Conservation (phyloP, 2,329 filamentous ascomycete genomes). For the Colletotrichum paranaense region DNA sequence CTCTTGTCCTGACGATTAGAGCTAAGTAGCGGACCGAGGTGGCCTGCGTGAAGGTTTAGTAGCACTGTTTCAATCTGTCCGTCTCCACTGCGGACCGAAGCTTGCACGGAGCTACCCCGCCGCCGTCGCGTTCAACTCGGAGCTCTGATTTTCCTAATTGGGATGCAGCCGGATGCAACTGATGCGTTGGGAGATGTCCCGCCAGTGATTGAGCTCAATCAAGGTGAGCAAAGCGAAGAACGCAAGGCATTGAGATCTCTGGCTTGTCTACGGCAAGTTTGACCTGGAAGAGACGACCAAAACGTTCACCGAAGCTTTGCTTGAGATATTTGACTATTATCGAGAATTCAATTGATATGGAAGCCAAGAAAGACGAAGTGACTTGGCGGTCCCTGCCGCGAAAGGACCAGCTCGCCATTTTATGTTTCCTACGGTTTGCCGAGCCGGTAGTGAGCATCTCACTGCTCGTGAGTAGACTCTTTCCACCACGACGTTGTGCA, state of each 20-base stretch:
- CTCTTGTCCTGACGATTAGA: too few relatives aligned
- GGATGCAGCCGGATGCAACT: too few relatives aligned
- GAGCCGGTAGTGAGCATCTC: constrained; percentile 26
- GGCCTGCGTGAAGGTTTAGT: background rate
- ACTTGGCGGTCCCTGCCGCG: constrained; percentile 21
- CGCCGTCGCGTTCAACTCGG: background rate
- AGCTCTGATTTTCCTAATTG: background rate
- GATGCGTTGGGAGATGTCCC: too few relatives aligned
- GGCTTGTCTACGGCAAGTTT: background rate
- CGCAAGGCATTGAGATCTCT: background rate
- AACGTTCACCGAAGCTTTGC: background rate
- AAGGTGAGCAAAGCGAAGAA: background rate
- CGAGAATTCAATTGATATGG: background rate
- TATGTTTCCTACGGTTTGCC: constrained; percentile 26
- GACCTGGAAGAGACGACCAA: background rate
- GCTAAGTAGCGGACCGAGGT: background rate
- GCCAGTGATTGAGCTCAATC: too few relatives aligned
- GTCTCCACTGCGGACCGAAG: background rate
- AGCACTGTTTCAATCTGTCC: background rate
- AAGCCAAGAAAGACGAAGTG: background rate
- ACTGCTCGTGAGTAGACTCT: background rate
- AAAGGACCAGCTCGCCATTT: constrained; percentile 20
- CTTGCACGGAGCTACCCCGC: background rate
- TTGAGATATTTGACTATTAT: background rate
- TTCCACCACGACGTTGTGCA: too few relatives aligned